Conservation (phyloP, 768 basidiomycete genomes). For the Mycena vitilis region DNA sequence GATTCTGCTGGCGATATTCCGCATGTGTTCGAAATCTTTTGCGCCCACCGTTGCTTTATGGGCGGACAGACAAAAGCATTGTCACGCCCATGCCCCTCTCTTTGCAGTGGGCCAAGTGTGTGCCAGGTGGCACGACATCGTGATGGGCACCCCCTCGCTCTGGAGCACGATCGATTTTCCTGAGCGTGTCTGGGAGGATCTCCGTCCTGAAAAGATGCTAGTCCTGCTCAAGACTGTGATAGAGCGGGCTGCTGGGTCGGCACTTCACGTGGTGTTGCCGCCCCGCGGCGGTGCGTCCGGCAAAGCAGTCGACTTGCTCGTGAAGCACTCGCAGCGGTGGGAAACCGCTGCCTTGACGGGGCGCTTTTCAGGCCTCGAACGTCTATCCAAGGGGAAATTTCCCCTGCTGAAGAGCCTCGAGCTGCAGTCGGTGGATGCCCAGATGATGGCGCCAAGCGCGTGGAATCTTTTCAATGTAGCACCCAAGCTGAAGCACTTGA, state of each 20-base stretch:
- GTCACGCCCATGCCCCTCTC: constrained; percentile 26
- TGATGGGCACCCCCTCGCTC: constrained; percentile 27
- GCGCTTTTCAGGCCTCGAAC: constrained; percentile 9
- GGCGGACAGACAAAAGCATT: constrained; percentile 26
- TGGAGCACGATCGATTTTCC: constrained; percentile 32
- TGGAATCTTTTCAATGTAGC: constrained; percentile 22
- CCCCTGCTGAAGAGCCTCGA: constrained; percentile 23
- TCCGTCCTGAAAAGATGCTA: constrained; percentile 25
- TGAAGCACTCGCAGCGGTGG: constrained; percentile 22
- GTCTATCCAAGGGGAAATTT: constrained; percentile 21
- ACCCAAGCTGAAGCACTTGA: constrained; percentile 24
- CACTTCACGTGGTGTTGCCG: constrained; percentile 21
- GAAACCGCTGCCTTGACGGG: constrained; percentile 22
- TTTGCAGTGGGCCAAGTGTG: constrained; percentile 27
- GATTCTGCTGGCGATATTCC: constrained; percentile 25
- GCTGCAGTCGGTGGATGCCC: constrained; percentile 15
- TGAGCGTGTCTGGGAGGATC: constrained; percentile 22
- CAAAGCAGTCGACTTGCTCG: constrained; percentile 24
- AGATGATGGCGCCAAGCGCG: constrained; percentile 4
- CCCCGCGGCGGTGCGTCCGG: constrained; percentile 8
- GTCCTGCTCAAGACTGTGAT: constrained; percentile 25
- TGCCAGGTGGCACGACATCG: constrained; percentile 29
- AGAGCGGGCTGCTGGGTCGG: constrained; percentile 18
- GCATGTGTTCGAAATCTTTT: constrained; percentile 23
- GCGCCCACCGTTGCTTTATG: constrained; percentile 22